Evolutionary conservation across 2,329 filamentous ascomycete genomes (phyloP), one percentile per base, ranked within the genome.

Genomic region (Stagonosporopsis chrysanthemi): DNA sequence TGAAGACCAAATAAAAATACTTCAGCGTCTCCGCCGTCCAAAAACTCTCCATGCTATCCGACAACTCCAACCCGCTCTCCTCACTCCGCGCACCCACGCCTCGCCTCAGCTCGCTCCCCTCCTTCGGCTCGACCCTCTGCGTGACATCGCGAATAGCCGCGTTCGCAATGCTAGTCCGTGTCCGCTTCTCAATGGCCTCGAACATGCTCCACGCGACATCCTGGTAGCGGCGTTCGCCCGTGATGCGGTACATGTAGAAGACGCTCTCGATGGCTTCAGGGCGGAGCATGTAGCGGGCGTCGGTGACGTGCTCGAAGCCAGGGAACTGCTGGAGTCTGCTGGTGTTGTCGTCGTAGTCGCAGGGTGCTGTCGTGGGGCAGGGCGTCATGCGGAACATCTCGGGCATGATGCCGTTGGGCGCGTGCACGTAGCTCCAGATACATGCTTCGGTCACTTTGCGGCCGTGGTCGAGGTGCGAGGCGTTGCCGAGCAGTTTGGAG

Each of bases 251-350:
- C 79, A 92, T 84, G 68, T 91, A 83, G 71, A 91, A 93, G 4
- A 93, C 83, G 22, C 86, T 89, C 77, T 92, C 90, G 54, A 92
- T 90, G 1, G 89, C 89, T 74, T 92, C 90, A 9, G 89, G 90
- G 5, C 75, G 82, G 17, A 90, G 78, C 33, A 88, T 82, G 70
- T 89, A 90, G 46, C 82, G 80, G 28, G 79, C 75, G 63, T 88
- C 86, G 35, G 77, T 72, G 23, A 87, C 79, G 15, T 78, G 76
- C 5, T 81, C 77, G 75, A 88, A 85, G 14, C 86, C 86, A 2
- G 76, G 78, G 7, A 58, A 55, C n/a, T 60, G 50, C 45, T 65
- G 61, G 1, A 7, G 35, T 14, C 24, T 6, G 7, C 28, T 23
- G 4, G 55, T 53, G 2, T 36, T 24, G 6, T 54, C 45, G 69